Conservation (phyloP, 306 rosid species). For the Quercus agrifolia region DNA sequence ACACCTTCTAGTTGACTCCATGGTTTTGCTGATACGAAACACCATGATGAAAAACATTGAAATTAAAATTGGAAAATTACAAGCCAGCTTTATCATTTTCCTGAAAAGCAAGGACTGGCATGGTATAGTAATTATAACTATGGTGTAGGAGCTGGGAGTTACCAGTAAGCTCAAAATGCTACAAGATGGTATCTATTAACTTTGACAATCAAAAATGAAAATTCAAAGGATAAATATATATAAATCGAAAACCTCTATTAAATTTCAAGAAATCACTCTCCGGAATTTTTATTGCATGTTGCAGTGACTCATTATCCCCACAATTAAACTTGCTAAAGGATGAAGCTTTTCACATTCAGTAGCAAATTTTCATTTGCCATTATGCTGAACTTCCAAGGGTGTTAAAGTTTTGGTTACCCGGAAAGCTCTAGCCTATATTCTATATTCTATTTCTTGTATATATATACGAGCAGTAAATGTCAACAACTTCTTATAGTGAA, state of each 20-base stretch:
- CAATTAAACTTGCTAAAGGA: too few relatives aligned
- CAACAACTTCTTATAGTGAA: not conserved
- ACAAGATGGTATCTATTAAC: not conserved
- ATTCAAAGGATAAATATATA: not conserved
- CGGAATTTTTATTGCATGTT: too few relatives aligned
- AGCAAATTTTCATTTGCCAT: too few relatives aligned
- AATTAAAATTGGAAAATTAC: constrained; percentile 75
- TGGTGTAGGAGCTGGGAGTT: not conserved
- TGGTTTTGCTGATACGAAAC: not conserved
- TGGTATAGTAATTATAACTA: too few relatives aligned
- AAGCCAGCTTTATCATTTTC: constrained; percentile 31
- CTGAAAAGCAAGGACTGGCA: constrained; percentile 25
- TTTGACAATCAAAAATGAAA: not conserved
- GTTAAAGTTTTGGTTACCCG: too few relatives aligned
- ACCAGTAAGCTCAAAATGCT: not conserved
- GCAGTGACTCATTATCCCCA: too few relatives aligned
- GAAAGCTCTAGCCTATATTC: not conserved
- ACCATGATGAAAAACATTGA: constrained; percentile 84
- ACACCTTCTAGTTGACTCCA: not conserved
- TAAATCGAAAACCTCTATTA: too few relatives aligned
- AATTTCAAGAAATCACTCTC: too few relatives aligned
- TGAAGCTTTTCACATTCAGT: too few relatives aligned
- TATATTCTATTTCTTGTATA: not conserved
- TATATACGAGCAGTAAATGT: not conserved
- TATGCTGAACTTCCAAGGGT: too few relatives aligned